Conservation (phyloP, 768 basidiomycete genomes). For the Sporobolomyces phaffii region DNA sequence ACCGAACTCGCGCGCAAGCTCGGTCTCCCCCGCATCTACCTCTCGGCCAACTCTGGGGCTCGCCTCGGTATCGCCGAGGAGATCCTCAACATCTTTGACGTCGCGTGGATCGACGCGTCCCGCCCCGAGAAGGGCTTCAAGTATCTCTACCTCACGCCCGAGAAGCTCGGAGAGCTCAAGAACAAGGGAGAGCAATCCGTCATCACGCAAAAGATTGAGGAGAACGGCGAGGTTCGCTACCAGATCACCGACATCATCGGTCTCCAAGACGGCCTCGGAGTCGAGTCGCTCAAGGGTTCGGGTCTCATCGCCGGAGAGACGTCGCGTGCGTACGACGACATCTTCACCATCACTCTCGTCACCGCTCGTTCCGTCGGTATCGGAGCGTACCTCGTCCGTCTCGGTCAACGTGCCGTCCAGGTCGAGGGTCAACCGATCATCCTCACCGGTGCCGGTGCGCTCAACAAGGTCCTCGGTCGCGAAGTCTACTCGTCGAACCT, state of each 20-base stretch:
- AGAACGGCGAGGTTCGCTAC: constrained; percentile 77
- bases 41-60: constrained; percentile 98
- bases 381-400: constrained; percentile 94
- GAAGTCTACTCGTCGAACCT: constrained; percentile 98
- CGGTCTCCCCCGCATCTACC: constrained; percentile 89
- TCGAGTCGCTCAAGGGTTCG: constrained; percentile 90
- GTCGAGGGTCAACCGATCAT: constrained; percentile 99
- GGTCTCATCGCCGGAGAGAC: constrained; percentile 98
- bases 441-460: constrained; percentile 87
- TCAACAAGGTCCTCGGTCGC: constrained; percentile 97
- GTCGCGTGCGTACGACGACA: constrained; percentile 96
- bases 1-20: constrained; percentile 83
- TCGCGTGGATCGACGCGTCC: constrained; percentile 74
- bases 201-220: constrained; percentile 75
- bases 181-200: constrained; percentile 75
- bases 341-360: constrained; percentile 98
- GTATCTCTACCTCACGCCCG: constrained; percentile 91
- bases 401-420: constrained; percentile 95
- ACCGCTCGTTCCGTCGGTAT: constrained; percentile 98
- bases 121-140: constrained; percentile 91
- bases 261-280: constrained; percentile 92
- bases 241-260: constrained; percentile 96
- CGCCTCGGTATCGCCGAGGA: constrained; percentile 95
- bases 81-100: constrained; percentile 75
- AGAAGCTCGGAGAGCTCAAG: constrained; percentile 80